Conservation (phyloP, 192 early-diverging fungal genomes). For the Entomortierella parvispora region DNA sequence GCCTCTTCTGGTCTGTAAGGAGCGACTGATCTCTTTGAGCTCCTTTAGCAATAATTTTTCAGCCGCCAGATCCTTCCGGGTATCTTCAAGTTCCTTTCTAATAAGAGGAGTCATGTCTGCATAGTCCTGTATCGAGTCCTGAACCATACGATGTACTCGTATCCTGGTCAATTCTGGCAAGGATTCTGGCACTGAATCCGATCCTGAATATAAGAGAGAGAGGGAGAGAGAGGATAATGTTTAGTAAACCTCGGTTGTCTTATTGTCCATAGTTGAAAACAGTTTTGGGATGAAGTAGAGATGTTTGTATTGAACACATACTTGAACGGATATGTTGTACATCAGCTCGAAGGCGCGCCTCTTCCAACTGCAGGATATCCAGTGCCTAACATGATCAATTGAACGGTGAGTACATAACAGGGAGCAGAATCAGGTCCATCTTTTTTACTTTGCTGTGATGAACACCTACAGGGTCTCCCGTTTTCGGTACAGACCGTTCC, state of each 20-base stretch:
- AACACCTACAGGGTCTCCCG: neutral
- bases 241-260: neutral
- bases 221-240: neutral
- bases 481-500: neutral
- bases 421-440: neutral
- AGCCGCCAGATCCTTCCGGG: constrained; percentile 14
- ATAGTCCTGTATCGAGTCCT: constrained; percentile 24
- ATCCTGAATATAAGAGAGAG: constrained; percentile 5
- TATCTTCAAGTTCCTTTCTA: constrained; percentile 24
- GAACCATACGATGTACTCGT: constrained; percentile 16
- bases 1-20: constrained; percentile 37
- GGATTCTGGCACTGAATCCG: neutral
- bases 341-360: constrained; percentile 14
- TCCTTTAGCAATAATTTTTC: constrained; percentile 33
- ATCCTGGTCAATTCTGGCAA: constrained; percentile 27
- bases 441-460: neutral
- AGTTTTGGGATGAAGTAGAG: neutral
- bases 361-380: constrained; percentile 34
- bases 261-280: too few species aligned
- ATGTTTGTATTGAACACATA: neutral
- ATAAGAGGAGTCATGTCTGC: constrained; percentile 19
- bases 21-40: constrained; percentile 27
- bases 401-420: neutral
- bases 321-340: constrained; percentile 10
- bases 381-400: constrained; percentile 12